A percentile compares a stretch with the other conserved stretches of the same genome.
Conservation (phyloP, 2,329 filamentous ascomycete genomes). For the Atkinsonella texensis region DNA sequence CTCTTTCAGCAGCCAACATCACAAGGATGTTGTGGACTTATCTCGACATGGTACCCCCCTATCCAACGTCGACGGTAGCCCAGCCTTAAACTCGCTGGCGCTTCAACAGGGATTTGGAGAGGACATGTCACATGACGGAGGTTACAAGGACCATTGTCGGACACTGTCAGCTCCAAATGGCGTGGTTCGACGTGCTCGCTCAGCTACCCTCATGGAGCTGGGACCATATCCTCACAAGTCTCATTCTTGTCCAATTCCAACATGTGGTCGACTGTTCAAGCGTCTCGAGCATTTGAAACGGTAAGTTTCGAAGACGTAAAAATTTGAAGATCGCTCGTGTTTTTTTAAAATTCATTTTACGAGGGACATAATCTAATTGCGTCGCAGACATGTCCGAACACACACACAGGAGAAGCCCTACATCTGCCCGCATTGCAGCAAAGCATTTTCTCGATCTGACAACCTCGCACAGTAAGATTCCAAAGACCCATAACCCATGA, state of each 20-base stretch:
- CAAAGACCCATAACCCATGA: constrained; percentile 1
- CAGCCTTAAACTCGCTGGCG: constrained; percentile 57
- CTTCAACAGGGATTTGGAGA: constrained; percentile 64
- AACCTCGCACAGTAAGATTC: constrained; percentile 87
- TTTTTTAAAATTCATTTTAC: not conserved
- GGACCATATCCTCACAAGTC: constrained; percentile 96
- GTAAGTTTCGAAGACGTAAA: constrained; percentile 45
- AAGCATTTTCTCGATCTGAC: constrained; percentile 96
- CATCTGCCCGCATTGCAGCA: constrained; percentile 94
- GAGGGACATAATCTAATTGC: not conserved
- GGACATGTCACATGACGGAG: constrained; percentile 44
- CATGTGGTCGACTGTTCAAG: constrained; percentile 95
- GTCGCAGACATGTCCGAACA: constrained; percentile 83
- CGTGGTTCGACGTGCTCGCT: constrained; percentile 79
- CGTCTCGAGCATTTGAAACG: constrained; percentile 97
- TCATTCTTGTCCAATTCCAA: constrained; percentile 97
- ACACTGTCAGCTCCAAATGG: constrained; percentile 60
- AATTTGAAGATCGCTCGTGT: constrained; percentile 11
- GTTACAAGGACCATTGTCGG: constrained; percentile 41
- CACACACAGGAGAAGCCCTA: constrained; percentile 99
- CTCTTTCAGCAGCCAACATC: constrained; percentile 51
- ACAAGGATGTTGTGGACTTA: constrained; percentile 68
- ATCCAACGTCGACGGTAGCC: constrained; percentile 72
- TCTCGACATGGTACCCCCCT: constrained; percentile 88
- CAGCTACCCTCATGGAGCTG: constrained; percentile 91